Evolutionary conservation across 441 rosid genomes (phyloP).

Genomic region (Aleurites moluccanus): DNA sequence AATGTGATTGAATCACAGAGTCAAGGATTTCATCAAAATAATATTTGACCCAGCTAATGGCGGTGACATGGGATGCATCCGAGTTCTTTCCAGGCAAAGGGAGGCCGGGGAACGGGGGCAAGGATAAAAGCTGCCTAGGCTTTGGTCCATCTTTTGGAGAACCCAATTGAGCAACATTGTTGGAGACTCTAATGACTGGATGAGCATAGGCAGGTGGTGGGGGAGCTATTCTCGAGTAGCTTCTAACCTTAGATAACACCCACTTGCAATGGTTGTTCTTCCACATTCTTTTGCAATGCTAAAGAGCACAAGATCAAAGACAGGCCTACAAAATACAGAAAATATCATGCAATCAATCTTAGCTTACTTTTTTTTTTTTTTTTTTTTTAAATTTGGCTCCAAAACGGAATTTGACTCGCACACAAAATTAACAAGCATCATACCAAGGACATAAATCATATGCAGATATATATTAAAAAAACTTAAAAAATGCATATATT

Average conservation of each 20-base stretch:
- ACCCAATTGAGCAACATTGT: constrained; percentile 61
- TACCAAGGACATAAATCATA: no score
- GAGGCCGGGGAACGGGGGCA: constrained; percentile 73
- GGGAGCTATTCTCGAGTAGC: constrained; percentile 47
- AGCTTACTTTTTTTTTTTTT: no score
- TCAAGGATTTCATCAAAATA: constrained; percentile 64
- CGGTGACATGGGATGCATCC: constrained; percentile 46
- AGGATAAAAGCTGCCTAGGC: constrained; percentile 79
- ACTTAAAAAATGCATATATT: no score
- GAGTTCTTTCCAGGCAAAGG: constrained; percentile 57
- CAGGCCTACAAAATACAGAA: background rate
- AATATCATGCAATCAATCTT: background rate
- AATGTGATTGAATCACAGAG: constrained; percentile 62
- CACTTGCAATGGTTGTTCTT: background rate
- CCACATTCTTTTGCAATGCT: constrained; percentile 5
- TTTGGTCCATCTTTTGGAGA: constrained; percentile 55
- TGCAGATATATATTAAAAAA: no score
- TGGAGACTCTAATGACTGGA: constrained; percentile 54
- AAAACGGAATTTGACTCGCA: no score
- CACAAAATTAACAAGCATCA: no score
- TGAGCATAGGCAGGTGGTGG: constrained; percentile 34
- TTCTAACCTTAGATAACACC: constrained; percentile 44
- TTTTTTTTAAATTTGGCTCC: no score
- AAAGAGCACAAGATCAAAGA: constrained; percentile 3
- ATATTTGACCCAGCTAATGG: constrained; percentile 83